Evolutionary conservation across 163 green algal genomes (phyloP), one percentile per base, ranked within the genome.

Genomic region (Volvox carteri): DNA sequence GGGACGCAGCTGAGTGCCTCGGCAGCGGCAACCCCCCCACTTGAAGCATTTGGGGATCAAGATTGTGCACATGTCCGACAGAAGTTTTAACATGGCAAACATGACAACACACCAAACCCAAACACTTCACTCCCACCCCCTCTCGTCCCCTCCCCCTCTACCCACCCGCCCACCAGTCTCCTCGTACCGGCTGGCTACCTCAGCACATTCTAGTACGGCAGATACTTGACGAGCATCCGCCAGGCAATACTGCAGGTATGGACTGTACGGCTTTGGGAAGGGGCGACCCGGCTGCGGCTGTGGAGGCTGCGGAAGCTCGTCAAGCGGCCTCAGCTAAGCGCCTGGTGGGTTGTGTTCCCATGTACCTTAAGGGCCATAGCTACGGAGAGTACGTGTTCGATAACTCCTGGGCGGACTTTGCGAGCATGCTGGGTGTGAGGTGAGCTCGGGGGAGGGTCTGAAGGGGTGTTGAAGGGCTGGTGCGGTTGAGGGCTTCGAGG

Each of bases 381-480:
- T 91, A 79, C 44, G 86, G 93, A 0, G 96, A 98, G 88, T 98
- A 98, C 77, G 96, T 98, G 25, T 98, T 98, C 90, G 96, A 98
- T 87, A 84, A 92, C 60, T 90, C 77, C 37, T 98, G 96, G 96
- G 95, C 95, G 1, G 86, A 94, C n/a, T 83, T 87, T 28, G 87
- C 42, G 28, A 25, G 19, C 93, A 96, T 88, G 95, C 94, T 78
- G 39, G 87, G 76, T 56, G 44, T 56, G 39, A 89, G 60, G 86
- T 87, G 65, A 30, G 78, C 25, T 4, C 16, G 52, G 25, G 50
- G 30, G 50, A 52, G 67, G 0, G 1, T 19, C 74, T 33, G 3
- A 1, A 41, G 37, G 33, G 30, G 30, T 19, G 23, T n/a, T n/a
- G n/a, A n/a, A n/a, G n/a, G n/a, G n/a, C n/a, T n/a, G n/a, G n/a